phyloP scores from a whole-genome alignment of 169 alveolate species.

The Babesia bigemina region DNA sequence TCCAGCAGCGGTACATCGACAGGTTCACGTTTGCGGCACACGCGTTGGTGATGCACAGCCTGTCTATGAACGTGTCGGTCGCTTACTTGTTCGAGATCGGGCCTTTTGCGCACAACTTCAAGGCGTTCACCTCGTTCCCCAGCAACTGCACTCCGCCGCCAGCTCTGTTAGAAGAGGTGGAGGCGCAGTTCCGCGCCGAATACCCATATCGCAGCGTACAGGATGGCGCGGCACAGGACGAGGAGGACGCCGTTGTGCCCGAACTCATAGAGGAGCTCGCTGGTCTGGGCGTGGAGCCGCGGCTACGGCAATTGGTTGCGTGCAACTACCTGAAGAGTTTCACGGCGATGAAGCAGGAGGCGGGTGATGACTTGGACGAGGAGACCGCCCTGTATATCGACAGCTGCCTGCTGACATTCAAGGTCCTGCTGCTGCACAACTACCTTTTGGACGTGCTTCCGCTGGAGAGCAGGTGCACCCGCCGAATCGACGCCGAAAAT shows the following conservation, averaged over 20 bases:
- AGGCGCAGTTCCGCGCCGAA: background rate
- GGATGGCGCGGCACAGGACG: background rate
- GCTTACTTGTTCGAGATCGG: slow-evolving; percentile 64
- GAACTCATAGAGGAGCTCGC: slow-evolving; percentile 12
- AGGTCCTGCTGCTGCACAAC: slow-evolving; percentile 51
- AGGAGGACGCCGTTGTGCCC: background rate
- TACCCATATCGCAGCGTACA: slow-evolving; percentile 11
- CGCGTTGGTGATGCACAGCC: slow-evolving; percentile 30
- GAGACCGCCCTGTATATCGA: slow-evolving; percentile 28
- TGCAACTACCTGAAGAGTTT: slow-evolving; percentile 52
- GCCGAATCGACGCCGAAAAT: slow-evolving; percentile 18
- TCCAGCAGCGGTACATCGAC: slow-evolving; percentile 38
- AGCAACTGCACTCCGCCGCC: slow-evolving; percentile 37
- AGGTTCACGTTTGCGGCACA: slow-evolving; percentile 39
- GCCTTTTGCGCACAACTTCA: slow-evolving; percentile 44
- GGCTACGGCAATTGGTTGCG: slow-evolving; percentile 43
- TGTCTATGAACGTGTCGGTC: slow-evolving; percentile 50
- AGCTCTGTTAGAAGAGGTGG: slow-evolving; percentile 19
- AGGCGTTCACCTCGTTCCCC: slow-evolving; percentile 66
- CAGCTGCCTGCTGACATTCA: slow-evolving; percentile 57
- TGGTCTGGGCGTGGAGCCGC: slow-evolving; percentile 4
- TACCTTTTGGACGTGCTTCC: slow-evolving; percentile 34
- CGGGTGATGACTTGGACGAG: slow-evolving; percentile 37
- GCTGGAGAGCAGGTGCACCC: slow-evolving; percentile 53
- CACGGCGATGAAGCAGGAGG: slow-evolving; percentile 25